Evolutionary conservation across 305 asterid genomes (phyloP), one percentile per base, ranked within the genome.

Genomic region (Fraxinus velutina): DNA sequence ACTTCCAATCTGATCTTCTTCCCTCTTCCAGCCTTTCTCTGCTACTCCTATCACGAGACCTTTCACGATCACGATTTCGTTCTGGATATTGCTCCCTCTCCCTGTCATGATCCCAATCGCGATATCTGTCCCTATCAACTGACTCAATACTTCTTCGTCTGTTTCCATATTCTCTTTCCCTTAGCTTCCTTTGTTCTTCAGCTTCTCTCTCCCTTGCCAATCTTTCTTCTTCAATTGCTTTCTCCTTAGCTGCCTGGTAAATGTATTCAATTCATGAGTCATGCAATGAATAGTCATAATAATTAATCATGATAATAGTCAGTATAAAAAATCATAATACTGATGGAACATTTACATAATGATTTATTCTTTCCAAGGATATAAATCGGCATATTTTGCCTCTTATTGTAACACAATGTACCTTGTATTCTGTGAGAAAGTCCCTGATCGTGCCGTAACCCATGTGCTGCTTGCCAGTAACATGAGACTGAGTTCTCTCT

Each of bases 401-500:
- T 52, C n/a, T 24, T 9, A 0, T 62, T 62, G 33, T 62, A 22
- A 62, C 72, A 9, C 30, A 62, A 94, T 52, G 62, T 52, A 52
- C 98, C 97, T 93, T 92, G 84, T 90, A 84, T 86, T 94, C 98
- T 6, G 90, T 79, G 29, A 96, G 92, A 87, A 90, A 94, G 78
- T 94, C 99, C 29, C 98, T 96, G 85, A 94, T 96, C 94, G 93
- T 84, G 73, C 99, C 99, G 82, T 93, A 94, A 39, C 98, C 98
- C 80, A 96, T 85, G 77, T 96, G 99, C 88, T 96, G 99, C 91
- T 96, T 96, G 70, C 99, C 98, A 78, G 98, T 91, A 88, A 96
- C 94, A 79, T 96, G 99, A 64, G 98, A 96, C 86, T 96, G 99
- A 84, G 97, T 93, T 90, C 99, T 93, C 91, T 96, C 99, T 7